These are phyloP conservation scores for Emericellopsis terricola DNA, from an alignment of 495 filamentous ascomycete genomes.

Conservation along the genomic window DNA sequence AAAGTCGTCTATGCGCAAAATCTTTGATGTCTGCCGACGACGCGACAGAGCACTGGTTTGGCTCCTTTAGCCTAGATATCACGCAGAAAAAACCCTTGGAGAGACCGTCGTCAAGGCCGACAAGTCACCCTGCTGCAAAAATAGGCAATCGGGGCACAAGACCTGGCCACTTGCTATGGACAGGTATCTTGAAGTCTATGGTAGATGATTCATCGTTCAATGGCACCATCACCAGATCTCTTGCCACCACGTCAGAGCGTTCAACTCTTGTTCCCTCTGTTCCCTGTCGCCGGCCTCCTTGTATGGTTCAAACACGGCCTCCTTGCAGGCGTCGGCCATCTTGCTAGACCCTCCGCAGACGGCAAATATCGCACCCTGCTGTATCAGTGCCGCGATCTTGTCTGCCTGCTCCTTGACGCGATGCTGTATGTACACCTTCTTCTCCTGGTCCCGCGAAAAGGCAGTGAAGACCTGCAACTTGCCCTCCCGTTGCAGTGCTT, in stretches of 20 bases:
- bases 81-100: slow-evolving; percentile 23
- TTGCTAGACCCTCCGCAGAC: slow-evolving; percentile 71
- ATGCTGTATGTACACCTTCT: slow-evolving; percentile 85
- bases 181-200: too few relatives aligned
- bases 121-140: slow-evolving; percentile 14
- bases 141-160: too few relatives aligned
- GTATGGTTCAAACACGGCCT: slow-evolving; percentile 59
- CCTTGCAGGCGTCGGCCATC: slow-evolving; percentile 83
- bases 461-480: slow-evolving; percentile 47
- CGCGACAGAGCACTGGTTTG: slow-evolving; percentile 35
- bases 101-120: slow-evolving; percentile 19
- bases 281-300: slow-evolving; percentile 7
- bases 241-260: slow-evolving; percentile 20
- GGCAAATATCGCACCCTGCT: slow-evolving; percentile 22
- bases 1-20: too few relatives aligned
- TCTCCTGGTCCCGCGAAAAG: slow-evolving; percentile 49
- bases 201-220: neutral
- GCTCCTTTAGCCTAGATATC: slow-evolving; percentile 37
- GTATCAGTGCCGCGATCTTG: slow-evolving; percentile 39
- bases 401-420: slow-evolving; percentile 42
- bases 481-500: slow-evolving; percentile 8
- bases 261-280: slow-evolving; percentile 12
- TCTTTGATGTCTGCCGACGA: slow-evolving; percentile 37
- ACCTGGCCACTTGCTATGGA: too few relatives aligned
- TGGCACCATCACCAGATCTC: slow-evolving; percentile 21